A percentile compares a stretch with the other conserved stretches of the same genome.
phyloP scores from a whole-genome alignment of 805 yeast species.

The Lipomyces yamanashiensis region DNA sequence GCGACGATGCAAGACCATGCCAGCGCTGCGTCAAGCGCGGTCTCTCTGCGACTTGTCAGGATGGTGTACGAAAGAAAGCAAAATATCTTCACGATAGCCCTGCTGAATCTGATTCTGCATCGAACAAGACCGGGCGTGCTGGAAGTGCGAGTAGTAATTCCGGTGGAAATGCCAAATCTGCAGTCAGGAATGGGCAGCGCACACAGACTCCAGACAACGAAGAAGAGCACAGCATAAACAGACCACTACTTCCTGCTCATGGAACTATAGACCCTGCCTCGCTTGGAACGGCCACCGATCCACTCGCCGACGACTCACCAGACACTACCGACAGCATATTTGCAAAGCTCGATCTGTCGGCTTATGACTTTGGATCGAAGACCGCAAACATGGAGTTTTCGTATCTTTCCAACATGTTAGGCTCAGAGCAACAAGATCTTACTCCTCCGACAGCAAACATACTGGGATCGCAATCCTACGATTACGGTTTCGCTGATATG shows the following conservation, averaged over 20 bases:
- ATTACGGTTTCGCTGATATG: slow-evolving; percentile 31
- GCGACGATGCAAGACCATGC: slow-evolving; percentile 85
- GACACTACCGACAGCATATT: slow-evolving; percentile 28
- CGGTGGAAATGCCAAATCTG: background rate
- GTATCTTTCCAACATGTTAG: slow-evolving; percentile 44
- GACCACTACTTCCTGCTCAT: slow-evolving; percentile 6
- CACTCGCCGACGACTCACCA: slow-evolving; percentile 13
- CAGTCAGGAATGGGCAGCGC: background rate
- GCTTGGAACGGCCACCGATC: slow-evolving; percentile 11
- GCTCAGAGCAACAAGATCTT: slow-evolving; percentile 11
- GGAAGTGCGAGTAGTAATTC: slow-evolving; percentile 5
- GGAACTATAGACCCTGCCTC: slow-evolving; percentile 36
- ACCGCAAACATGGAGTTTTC: slow-evolving; percentile 47
- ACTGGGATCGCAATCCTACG: slow-evolving; percentile 7
- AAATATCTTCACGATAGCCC: slow-evolving; percentile 76
- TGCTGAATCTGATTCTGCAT: slow-evolving; percentile 30
- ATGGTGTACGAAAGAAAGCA: slow-evolving; percentile 82
- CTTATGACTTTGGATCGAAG: slow-evolving; percentile 45
- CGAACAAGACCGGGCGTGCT: background rate
- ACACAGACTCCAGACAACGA: background rate
- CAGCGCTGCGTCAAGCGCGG: slow-evolving; percentile 75
- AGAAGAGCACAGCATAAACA: background rate
- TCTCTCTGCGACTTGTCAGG: slow-evolving; percentile 70
- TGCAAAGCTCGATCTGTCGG: slow-evolving; percentile 24
- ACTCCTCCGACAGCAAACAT: slow-evolving; percentile 21